These are phyloP conservation scores for Mycena floridula DNA, from an alignment of 768 basidiomycete species.

Conservation along the genomic window DNA sequence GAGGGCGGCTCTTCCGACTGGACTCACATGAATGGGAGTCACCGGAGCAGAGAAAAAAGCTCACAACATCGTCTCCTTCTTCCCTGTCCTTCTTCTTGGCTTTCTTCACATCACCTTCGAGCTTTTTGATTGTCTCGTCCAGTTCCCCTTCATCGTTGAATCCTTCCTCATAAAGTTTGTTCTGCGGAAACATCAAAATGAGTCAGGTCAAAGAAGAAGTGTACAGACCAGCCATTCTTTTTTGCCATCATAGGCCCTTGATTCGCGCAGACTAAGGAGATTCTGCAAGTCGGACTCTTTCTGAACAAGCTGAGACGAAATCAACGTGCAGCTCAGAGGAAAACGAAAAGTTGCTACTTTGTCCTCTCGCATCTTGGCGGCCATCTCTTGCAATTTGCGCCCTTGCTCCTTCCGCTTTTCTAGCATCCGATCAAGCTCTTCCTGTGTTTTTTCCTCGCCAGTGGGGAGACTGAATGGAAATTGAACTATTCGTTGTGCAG, in stretches of 20 bases:
- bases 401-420: conserved; percentile 87
- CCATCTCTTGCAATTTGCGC: conserved; percentile 83
- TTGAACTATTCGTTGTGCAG: conserved; percentile 70
- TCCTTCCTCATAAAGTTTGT: conserved; percentile 58
- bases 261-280: conserved; percentile 58
- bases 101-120: conserved; percentile 72
- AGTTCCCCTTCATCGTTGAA: conserved; percentile 75
- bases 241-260: conserved; percentile 51
- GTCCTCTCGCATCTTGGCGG: conserved; percentile 77
- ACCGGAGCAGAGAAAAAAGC: conserved; percentile 16
- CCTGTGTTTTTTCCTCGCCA: conserved; percentile 81
- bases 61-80: conserved; percentile 57
- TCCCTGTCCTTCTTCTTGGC: conserved; percentile 77
- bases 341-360: conserved; percentile 46
- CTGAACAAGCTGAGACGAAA: conserved; percentile 46
- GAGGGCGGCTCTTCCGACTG: conserved; percentile 66
- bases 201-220: not conserved
- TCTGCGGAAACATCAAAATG: conserved; percentile 27
- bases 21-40: not conserved
- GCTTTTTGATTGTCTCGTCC: conserved; percentile 80
- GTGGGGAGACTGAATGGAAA: conserved; percentile 69
- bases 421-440: conserved; percentile 71
- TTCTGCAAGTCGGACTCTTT: conserved; percentile 74
- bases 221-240: conserved; percentile 67
- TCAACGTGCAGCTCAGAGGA: not conserved